Evolutionary conservation across 805 yeast genomes (phyloP).

Genomic region (Kuraishia borneana): DNA sequence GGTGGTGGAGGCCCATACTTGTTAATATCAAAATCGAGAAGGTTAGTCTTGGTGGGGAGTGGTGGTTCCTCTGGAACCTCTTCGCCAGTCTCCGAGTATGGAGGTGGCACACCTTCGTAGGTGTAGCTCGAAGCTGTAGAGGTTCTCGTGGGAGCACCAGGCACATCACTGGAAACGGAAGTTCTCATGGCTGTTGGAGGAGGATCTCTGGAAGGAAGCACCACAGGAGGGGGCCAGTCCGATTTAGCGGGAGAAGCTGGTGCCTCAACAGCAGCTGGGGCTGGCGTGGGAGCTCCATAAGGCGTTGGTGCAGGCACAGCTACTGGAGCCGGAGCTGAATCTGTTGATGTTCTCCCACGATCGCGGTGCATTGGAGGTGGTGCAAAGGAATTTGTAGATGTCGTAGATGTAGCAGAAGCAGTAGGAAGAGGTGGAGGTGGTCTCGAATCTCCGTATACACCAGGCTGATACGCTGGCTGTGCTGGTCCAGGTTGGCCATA

Average conservation of each 20-base stretch:
- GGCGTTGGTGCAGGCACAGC: not conserved
- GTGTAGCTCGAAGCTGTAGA: not conserved
- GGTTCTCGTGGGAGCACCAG: not conserved
- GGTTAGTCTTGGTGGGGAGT: slow-evolving; percentile 7
- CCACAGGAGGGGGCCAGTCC: slow-evolving; percentile 1
- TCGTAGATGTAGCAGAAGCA: too few relatives aligned
- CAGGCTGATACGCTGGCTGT: slow-evolving; percentile 3
- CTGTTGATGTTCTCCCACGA: too few relatives aligned
- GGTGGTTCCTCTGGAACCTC: slow-evolving; percentile 1
- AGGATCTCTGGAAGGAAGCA: slow-evolving; percentile 2
- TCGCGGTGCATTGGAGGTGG: slow-evolving; percentile 29
- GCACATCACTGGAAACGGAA: slow-evolving; percentile 16
- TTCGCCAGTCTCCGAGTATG: not conserved
- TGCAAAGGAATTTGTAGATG: too few relatives aligned
- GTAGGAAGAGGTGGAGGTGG: too few relatives aligned
- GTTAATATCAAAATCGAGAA: slow-evolving; percentile 23
- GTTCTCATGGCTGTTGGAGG: slow-evolving; percentile 8
- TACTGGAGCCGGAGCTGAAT: slow-evolving; percentile 1
- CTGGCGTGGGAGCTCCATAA: slow-evolving; percentile 5
- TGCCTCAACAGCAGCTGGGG: not conserved
- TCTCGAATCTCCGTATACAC: too few relatives aligned
- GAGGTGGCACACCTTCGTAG: not conserved
- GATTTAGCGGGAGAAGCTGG: not conserved
- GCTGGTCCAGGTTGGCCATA: not conserved
- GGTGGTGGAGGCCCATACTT: slow-evolving; percentile 39